Evolutionary conservation across 176 grass and related monocot species (phyloP), one percentile per base, ranked within the genome.

Genomic region (Themeda triandra): DNA sequence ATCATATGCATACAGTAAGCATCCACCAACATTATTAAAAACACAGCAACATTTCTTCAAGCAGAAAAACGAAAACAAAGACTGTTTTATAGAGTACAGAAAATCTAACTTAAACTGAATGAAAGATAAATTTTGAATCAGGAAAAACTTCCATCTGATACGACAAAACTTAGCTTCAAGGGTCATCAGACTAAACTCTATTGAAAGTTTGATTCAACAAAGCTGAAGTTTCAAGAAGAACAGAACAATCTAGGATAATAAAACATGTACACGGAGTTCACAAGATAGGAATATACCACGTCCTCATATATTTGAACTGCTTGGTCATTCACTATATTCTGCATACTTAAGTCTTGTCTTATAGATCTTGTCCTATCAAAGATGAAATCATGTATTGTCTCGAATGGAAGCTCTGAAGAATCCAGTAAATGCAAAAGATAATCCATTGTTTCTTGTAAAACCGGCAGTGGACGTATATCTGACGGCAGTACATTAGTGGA

Each of bases 321-420:
- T 81, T 95, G 87, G 40, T 80, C 68, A 78, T 91, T 88, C 86
- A 85, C 81, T 36, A 98, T 84, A 48, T 93, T 93, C 82, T 98
- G 93, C 81, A 92, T 93, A 66, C 87, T 92, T 56, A 98, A 83
- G 63, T 95, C 96, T 88, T 98, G 96, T 28, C 93, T 91, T 44
- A 95, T 90, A 72, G 91, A 93, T 66, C 96, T 92, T 76, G 96
- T 92, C 80, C 96, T 89, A 89, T 98, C 96, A 81, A 95, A 98
- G 35, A 98, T 75, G 76, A 98, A 98, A 87, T 98, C 93, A 92
- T 95, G 96, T 85, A 98, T 66, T 42, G 86, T 24, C 79, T 92
- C 96, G 89, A 89, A 95, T 12, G 91, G 35, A 83, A 86, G 63
- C 25, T 85, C 79, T 71, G 89, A 69, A 17, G 93, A 92, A 84